Percentiles rank a stretch among this genome's conserved stretches.
Conservation (phyloP, 305 asterid species). For the Solanum hybrid region DNA sequence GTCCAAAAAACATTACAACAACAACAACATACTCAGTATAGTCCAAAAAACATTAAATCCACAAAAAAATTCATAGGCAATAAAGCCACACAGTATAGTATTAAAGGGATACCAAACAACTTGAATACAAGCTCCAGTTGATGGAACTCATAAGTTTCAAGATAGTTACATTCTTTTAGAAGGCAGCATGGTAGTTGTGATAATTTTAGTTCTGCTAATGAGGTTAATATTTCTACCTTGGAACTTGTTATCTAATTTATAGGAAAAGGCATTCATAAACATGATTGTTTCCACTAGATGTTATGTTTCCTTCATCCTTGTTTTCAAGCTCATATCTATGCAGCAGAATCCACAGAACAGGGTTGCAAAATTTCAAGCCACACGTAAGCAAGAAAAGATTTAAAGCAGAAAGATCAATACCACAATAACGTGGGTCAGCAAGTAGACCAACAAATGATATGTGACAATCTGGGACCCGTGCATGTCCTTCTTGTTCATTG, state of each 20-base stretch:
- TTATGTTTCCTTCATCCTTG: neutral
- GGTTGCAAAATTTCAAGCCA: neutral
- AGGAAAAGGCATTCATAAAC: neutral
- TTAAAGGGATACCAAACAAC: constrained; percentile 2
- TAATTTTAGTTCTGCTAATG: neutral
- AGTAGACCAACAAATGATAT: constrained; percentile 92
- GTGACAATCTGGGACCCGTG: constrained; percentile 58
- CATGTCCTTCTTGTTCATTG: constrained; percentile 87
- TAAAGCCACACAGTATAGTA: neutral
- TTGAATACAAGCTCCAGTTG: constrained; percentile 2
- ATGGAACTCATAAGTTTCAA: neutral
- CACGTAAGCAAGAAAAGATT: neutral
- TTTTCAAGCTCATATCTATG: neutral
- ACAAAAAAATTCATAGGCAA: neutral
- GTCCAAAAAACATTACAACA: neutral
- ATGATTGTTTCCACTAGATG: neutral
- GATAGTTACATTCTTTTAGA: neutral
- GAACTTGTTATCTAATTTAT: neutral
- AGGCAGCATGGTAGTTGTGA: neutral
- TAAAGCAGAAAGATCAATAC: constrained; percentile 26
- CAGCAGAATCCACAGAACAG: neutral
- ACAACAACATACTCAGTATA: neutral
- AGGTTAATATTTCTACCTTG: neutral
- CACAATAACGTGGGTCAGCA: constrained; percentile 87
- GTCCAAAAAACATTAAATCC: neutral